These are phyloP conservation scores for Sugiyamaella floridensis DNA, from an alignment of 805 yeast species.

Conservation along the genomic window DNA sequence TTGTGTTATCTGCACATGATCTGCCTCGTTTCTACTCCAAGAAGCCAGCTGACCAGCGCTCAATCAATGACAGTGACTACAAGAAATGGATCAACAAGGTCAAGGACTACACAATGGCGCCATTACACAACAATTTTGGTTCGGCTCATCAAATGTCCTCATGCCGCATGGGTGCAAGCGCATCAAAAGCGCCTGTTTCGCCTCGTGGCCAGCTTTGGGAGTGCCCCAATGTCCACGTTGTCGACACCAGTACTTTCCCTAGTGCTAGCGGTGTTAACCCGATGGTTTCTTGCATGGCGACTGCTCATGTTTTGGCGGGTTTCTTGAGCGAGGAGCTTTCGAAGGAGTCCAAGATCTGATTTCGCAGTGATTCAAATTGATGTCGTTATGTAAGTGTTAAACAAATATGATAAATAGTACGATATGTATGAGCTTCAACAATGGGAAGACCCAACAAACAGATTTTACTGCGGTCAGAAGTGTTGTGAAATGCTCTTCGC, in stretches of 20 bases:
- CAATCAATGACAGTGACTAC: constrained; percentile 39
- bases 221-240: constrained; percentile 41
- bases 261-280: constrained; percentile 51
- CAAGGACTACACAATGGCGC: constrained; percentile 13
- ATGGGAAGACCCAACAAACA: not conserved
- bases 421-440: no score
- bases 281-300: constrained; percentile 44
- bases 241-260: constrained; percentile 46
- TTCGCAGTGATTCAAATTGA: not conserved
- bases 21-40: constrained; percentile 35
- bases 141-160: constrained; percentile 51
- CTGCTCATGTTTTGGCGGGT: constrained; percentile 39
- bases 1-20: constrained; percentile 32
- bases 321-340: constrained; percentile 30
- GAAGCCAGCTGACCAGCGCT: constrained; percentile 30
- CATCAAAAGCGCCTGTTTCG: constrained; percentile 40
- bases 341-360: constrained; percentile 2
- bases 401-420: not conserved
- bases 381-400: not conserved
- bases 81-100: constrained; percentile 26
- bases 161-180: constrained; percentile 41
- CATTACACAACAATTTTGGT: constrained; percentile 32
- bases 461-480: not conserved
- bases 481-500: no score
- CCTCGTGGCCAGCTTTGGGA: constrained; percentile 42